Percentiles rank a stretch among this genome's conserved stretches.
phyloP scores from a whole-genome alignment of 257 asterid species.

The Verbena officinalis region DNA sequence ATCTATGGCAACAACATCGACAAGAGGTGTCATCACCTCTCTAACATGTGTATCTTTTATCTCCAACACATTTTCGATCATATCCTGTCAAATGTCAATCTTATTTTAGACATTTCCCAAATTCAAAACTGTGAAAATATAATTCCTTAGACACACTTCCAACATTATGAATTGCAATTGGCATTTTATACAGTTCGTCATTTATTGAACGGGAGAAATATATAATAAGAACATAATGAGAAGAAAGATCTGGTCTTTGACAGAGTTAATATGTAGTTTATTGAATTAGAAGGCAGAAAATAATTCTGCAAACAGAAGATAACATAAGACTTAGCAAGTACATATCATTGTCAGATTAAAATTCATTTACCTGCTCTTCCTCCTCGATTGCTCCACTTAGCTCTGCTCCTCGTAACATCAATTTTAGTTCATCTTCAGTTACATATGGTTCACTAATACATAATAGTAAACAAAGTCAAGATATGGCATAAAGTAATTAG shows the following conservation, averaged over 20 bases:
- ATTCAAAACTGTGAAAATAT: background rate
- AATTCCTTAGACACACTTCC: constrained; percentile 16
- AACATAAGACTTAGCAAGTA: constrained; percentile 20
- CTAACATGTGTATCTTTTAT: constrained; percentile 97
- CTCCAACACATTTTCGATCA: constrained; percentile 97
- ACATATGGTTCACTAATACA: constrained; percentile 88
- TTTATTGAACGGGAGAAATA: background rate
- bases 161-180: constrained; percentile 15
- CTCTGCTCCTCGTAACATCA: constrained; percentile 99
- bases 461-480: constrained; percentile 30
- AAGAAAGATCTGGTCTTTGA: background rate
- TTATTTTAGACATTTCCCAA: constrained; percentile 14
- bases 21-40: constrained; percentile 99
- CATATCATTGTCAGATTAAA: constrained; percentile 23
- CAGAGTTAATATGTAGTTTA: constrained; percentile 15
- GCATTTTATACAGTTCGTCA: constrained; percentile 3
- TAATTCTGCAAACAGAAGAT: constrained; percentile 11
- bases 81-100: constrained; percentile 66
- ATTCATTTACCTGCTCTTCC: constrained; percentile 89
- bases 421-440: constrained; percentile 94
- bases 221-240: constrained; percentile 6
- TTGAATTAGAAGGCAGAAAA: constrained; percentile 1
- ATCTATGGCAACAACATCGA: constrained; percentile 96
- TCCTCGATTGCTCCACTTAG: constrained; percentile 98
- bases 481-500: constrained; percentile 1